Base-by-base conservation (phyloP, 768 basidiomycete genomes). In the Galerina sulciceps region DNA sequence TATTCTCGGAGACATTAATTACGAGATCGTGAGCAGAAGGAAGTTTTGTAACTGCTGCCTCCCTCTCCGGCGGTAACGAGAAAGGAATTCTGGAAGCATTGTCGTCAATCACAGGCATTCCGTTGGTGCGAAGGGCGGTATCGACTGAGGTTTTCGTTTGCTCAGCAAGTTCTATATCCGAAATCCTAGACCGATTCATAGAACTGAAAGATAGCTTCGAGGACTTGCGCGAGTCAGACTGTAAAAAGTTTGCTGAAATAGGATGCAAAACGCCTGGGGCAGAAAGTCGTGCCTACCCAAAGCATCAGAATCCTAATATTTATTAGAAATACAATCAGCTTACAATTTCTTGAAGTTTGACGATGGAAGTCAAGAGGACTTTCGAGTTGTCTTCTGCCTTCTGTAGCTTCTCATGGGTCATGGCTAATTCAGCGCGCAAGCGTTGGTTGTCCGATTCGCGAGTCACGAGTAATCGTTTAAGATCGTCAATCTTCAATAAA, bases 351-450 rank as follows among this genome's bases (percentile, higher is more conserved):
- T 69, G 70, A 20, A 76, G 61, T 44, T 72, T 70, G 20, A 64
- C 60, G 26, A 76, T 69, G 44, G 71, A 73, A 13, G 59, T 44
- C 35, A 67, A 57, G 20, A 75, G 61, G 14, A 51, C 61, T 44
- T 68, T 69, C 14, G 70, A 69, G 36, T 55, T 69, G 15, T 69
- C 71, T 55, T 73, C 72, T 2, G 64, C 57, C 61, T 67, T 75
- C 14, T 68, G 67, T 14, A 75, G 65, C 46, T 64, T 71, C 38
- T 67, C 69, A 15, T 65, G 64, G 18, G 63, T 59, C 15, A 42
- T 46, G 20, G 60, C 59, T 1, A 74, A 53, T 41, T 72, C 70
- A 31, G 65, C 60, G 31, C 60, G 63, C 26, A 72, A 55, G 17
- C 57, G 53, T 8, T 56, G 50, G 26, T 70, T 71, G 17, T 71